phyloP scores from a whole-genome alignment of 345 rosid genomes.

The Populus simonii region DNA sequence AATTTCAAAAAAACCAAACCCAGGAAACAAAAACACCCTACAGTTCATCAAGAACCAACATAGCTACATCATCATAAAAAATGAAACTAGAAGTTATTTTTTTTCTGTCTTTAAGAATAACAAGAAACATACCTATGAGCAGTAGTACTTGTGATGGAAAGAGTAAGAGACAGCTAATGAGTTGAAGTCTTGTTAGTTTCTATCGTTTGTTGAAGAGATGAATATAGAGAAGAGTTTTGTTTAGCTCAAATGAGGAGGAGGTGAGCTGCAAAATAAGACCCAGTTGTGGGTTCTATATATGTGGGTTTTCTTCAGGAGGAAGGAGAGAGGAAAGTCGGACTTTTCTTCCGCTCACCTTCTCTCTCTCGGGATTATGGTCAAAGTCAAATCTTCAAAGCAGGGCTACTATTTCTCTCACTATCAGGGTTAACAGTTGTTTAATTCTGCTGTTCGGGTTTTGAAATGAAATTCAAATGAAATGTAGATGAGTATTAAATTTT shows the following conservation, averaged over 20 bases:
- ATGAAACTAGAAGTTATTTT: not conserved
- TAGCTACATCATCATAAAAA: not conserved
- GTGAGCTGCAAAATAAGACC: constrained; percentile 8
- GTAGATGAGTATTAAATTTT: constrained; percentile 5
- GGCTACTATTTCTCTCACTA: constrained; percentile 12
- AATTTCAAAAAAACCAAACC: constrained; percentile 10
- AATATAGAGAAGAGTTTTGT: not conserved
- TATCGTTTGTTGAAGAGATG: not conserved
- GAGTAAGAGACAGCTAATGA: not conserved
- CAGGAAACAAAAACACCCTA: not conserved
- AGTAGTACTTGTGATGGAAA: not conserved
- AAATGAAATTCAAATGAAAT: constrained; percentile 14
- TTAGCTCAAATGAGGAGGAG: not conserved
- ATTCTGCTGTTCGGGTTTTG: constrained; percentile 4
- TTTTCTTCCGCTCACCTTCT: constrained; percentile 43
- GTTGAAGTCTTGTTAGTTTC: not conserved
- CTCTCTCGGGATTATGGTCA: constrained; percentile 31
- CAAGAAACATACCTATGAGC: constrained; percentile 21
- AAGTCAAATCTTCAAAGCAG: constrained; percentile 53
- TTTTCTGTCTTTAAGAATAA: not conserved
- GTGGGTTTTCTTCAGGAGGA: constrained; percentile 30
- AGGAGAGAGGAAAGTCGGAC: constrained; percentile 65
- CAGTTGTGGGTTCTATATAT: constrained; percentile 19
- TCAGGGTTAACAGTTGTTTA: not conserved
- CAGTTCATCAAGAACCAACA: not conserved